Evolutionary conservation across 1,284 basidiomycete species (phyloP), one percentile per base, ranked within the genome.

Genomic region (Papiliotrema laurentii): DNA sequence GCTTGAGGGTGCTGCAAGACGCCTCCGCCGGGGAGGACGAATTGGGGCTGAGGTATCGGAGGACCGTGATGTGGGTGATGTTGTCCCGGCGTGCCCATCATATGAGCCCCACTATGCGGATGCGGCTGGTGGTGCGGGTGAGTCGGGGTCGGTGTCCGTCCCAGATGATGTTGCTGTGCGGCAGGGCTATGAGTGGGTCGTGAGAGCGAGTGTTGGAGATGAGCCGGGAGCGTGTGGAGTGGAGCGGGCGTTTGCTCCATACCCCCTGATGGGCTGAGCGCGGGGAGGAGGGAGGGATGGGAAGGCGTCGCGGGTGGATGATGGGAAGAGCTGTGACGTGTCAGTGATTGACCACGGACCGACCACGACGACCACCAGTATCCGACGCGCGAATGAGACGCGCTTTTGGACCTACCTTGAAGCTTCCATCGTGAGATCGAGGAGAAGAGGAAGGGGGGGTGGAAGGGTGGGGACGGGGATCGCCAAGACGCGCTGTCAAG

Each of bases 161-260:
- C n/a, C n/a, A n/a, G n/a, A n/a, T n/a, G n/a, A n/a, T n/a, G n/a
- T n/a, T n/a, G n/a, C n/a, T n/a, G n/a, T n/a, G n/a, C n/a, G n/a
- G n/a, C n/a, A n/a, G n/a, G n/a, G n/a, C n/a, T n/a, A n/a, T n/a
- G n/a, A n/a, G n/a, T n/a, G n/a, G n/a, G n/a, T n/a, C n/a, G n/a
- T n/a, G n/a, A n/a, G n/a, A n/a, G n/a, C n/a, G n/a, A n/a, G n/a
- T n/a, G n/a, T 21, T 53, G 44, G 11, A 61, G 46, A 31, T 60
- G 58, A 9, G 51, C 24, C 11, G 61, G 61, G 9, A 64, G 43
- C 16, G 58, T 51, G 27, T 62, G 62, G 14, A 64, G 49, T 0
- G 60, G 62, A 13, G 56, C 56, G 11, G 62, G 62, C 14, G 62
- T 64, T 40, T 56, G 54, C 39, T 64, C 62, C 33, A 53, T 41